A percentile compares a stretch with the other conserved stretches of the same genome.
These are phyloP conservation scores for Thelephora ganbajun DNA, from an alignment of 768 basidiomycete species.

Conservation along the genomic window DNA sequence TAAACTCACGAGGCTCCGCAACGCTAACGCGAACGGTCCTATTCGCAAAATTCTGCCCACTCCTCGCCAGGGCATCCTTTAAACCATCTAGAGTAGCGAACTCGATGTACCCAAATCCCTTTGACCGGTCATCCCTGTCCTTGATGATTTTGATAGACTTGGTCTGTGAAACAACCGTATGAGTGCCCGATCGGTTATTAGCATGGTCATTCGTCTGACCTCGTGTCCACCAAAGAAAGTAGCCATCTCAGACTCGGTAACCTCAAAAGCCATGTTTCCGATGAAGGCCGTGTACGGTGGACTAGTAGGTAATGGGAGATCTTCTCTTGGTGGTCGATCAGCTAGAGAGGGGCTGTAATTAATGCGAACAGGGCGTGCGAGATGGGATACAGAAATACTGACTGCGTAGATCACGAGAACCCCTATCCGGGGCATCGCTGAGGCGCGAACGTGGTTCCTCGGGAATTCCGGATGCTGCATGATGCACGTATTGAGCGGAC, in stretches of 20 bases:
- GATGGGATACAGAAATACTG: slow-evolving; percentile 15
- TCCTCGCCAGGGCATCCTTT: slow-evolving; percentile 68
- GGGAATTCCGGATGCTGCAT: slow-evolving; percentile 59
- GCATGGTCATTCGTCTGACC: slow-evolving; percentile 22
- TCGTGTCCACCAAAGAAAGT: slow-evolving; percentile 60
- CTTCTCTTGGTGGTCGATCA: slow-evolving; percentile 68
- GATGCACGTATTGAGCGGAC: slow-evolving; percentile 6
- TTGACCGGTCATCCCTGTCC: slow-evolving; percentile 87
- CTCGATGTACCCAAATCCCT: slow-evolving; percentile 97
- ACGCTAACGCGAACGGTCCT: slow-evolving; percentile 83
- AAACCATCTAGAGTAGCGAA: slow-evolving; percentile 79
- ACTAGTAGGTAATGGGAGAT: slow-evolving; percentile 87
- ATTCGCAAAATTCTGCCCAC: slow-evolving; percentile 63
- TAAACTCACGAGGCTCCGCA: slow-evolving; percentile 81
- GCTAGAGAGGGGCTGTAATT: slow-evolving; percentile 19
- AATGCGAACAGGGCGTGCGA: slow-evolving; percentile 6
- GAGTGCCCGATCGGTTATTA: neutral
- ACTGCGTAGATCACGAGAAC: slow-evolving; percentile 53
- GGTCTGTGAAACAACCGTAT: slow-evolving; percentile 28
- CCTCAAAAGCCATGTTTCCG: slow-evolving; percentile 91
- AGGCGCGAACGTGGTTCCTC: slow-evolving; percentile 37
- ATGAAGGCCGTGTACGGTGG: slow-evolving; percentile 96
- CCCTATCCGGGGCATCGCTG: slow-evolving; percentile 42
- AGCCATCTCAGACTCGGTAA: slow-evolving; percentile 70
- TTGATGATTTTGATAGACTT: slow-evolving; percentile 87